These are phyloP conservation scores for Colletotrichum coccodes DNA, from an alignment of 2,329 filamentous ascomycete genomes.

Conservation along the genomic window DNA sequence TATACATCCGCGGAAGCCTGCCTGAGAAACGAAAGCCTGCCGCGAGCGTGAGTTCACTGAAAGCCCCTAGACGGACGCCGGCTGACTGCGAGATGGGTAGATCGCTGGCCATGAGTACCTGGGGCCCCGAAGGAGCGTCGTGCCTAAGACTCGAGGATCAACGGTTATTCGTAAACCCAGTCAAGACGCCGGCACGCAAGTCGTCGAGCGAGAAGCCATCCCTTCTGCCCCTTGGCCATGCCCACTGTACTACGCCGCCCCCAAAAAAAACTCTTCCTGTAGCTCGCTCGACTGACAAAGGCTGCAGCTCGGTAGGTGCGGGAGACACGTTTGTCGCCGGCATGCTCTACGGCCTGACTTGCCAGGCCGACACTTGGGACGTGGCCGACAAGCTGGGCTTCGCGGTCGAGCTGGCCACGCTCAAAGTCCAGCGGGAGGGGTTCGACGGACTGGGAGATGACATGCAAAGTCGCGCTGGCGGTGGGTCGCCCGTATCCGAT, in stretches of 20 bases:
- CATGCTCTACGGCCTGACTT: slow-evolving; percentile 70
- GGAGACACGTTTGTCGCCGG: slow-evolving; percentile 82
- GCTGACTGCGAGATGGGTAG: slow-evolving; percentile 39
- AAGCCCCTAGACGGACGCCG: slow-evolving; percentile 9
- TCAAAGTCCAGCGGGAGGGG: slow-evolving; percentile 75
- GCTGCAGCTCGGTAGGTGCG: slow-evolving; percentile 73
- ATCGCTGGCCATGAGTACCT: slow-evolving; percentile 65
- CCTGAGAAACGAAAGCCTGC: slow-evolving; percentile 54
- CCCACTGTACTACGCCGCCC: background rate
- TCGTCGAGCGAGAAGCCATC: slow-evolving; percentile 67
- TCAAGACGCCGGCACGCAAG: slow-evolving; percentile 48
- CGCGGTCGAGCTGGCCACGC: slow-evolving; percentile 73
- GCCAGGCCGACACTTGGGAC: slow-evolving; percentile 59
- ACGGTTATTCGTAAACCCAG: slow-evolving; percentile 52
- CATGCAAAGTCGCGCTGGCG: slow-evolving; percentile 34
- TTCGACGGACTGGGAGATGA: slow-evolving; percentile 63
- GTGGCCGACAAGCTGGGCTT: slow-evolving; percentile 62
- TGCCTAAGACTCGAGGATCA: slow-evolving; percentile 48
- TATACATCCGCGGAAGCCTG: slow-evolving; percentile 59
- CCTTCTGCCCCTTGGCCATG: background rate
- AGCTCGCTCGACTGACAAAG: background rate
- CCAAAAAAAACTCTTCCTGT: background rate
- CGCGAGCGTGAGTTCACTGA: slow-evolving; percentile 54
- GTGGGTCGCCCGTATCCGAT: slow-evolving; percentile 34
- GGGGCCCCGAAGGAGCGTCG: slow-evolving; percentile 63